These are phyloP conservation scores for Bacterosira constricta DNA, from an alignment of 108 stramenopile species.

Conservation along the genomic window DNA sequence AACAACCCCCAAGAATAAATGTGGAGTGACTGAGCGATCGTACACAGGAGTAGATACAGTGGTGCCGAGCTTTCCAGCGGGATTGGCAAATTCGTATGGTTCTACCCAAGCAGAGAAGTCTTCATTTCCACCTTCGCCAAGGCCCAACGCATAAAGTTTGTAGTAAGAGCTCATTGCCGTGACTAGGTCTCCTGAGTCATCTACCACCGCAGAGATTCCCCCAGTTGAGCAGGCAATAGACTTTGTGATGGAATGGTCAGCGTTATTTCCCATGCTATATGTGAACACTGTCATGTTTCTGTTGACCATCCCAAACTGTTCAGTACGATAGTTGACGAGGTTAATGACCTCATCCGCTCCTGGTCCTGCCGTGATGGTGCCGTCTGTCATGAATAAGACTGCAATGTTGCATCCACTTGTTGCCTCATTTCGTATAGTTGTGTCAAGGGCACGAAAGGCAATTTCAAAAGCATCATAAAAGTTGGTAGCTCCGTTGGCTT, in stretches of 20 bases:
- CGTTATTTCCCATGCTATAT: conserved; percentile 43
- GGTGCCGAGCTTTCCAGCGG: conserved; percentile 43
- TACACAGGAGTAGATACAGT: conserved; percentile 68
- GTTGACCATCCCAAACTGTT: conserved; percentile 6
- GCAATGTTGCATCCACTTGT: conserved; percentile 40
- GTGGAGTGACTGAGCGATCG: conserved; percentile 40
- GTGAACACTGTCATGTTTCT: conserved; percentile 47
- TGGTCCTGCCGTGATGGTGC: conserved; percentile 13
- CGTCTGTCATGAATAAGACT: conserved; percentile 57
- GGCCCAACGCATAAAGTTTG: conserved; percentile 57
- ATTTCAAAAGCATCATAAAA: conserved; percentile 39
- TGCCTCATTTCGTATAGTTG: conserved; percentile 16
- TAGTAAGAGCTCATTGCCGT: conserved; percentile 58
- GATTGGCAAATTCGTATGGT: conserved; percentile 49
- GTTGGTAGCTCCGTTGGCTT: conserved; percentile 30
- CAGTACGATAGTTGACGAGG: conserved; percentile 22
- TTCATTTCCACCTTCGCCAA: conserved; percentile 44
- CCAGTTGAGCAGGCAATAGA: conserved; percentile 48
- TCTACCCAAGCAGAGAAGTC: conserved; percentile 65
- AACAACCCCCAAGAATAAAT: conserved; percentile 37
- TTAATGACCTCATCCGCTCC: conserved; percentile 19
- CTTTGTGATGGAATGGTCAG: conserved; percentile 39
- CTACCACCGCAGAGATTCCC: conserved; percentile 44
- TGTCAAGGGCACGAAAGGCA: conserved; percentile 29
- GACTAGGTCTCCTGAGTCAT: conserved; percentile 31